Base-by-base conservation (phyloP, 768 basidiomycete species). In the Phanerochaete sordida region DNA sequence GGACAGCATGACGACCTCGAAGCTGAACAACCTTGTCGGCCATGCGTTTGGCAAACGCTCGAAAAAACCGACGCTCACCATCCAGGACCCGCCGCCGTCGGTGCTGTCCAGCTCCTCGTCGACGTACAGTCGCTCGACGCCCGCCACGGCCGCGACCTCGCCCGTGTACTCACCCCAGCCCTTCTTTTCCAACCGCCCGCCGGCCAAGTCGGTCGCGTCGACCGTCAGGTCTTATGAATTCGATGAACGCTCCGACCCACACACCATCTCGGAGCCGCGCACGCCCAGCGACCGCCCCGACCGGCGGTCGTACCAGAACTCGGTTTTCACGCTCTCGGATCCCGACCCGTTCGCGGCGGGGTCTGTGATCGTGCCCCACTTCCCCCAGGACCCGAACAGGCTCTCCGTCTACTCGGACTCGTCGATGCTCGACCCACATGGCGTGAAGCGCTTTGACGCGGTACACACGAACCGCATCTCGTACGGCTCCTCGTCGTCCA, bases 41-140 rank as follows among this genome's bases (percentile, higher is more conserved):
- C 76, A 81, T 50, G 85, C 82, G 37, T 81, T 90, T 39, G 85
- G 87, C 48, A 75, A 87, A 67, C 87, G 82, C 70, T 72, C 81
- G 23, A 89, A 84, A 74, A 89, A 86, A 67, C 76, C 82, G 0
- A 68, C 79, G 2, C 70, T 85, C 33, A 73, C 83, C 53, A 81
- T 85, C 57, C 79, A 84, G 59, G 80, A 84, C 51, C 77, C 81
- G 37, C 77, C 79, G 3, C 65, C 72, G 26, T 45, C 47, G 63
- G 28, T 64, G 39, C 16, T 64, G n/a, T 33, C 61, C 63, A 66
- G 57, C 66, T 52, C 63, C 65, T 56, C 35, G 59, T 39, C 60
- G 60, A 43, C 35, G 21, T 54, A 37, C 33, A 35, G 35, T 21
- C 64, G 28, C 57, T 62, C 53, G 57, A 51, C 57, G 24, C 28